phyloP scores from a whole-genome alignment of 371 early-diverging fungal genomes.

The Haplosporangium sp. region DNA sequence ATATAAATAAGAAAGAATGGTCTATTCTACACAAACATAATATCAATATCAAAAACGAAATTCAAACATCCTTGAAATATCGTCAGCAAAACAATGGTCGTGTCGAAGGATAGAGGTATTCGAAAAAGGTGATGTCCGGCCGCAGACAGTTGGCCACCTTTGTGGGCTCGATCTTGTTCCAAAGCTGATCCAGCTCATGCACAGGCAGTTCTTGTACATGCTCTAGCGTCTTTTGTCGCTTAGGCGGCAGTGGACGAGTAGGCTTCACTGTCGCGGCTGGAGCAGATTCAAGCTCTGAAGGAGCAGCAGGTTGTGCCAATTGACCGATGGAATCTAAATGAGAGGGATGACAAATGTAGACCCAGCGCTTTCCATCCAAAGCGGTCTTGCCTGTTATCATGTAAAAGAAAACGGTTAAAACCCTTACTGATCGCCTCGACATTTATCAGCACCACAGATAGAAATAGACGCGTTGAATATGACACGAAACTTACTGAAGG shows the following conservation, averaged over 20 bases:
- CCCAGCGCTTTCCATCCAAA: slow-evolving; percentile 43
- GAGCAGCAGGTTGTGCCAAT: neutral
- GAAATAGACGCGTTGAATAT: neutral
- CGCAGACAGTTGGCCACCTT: slow-evolving; percentile 22
- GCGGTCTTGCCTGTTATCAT: slow-evolving; percentile 39
- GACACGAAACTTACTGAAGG: slow-evolving; percentile 39
- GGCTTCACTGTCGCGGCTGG: neutral
- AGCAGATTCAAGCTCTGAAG: neutral
- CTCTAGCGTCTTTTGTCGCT: slow-evolving; percentile 41
- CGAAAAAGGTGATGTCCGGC: slow-evolving; percentile 54
- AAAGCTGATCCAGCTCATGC: slow-evolving; percentile 40
- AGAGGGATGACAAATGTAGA: slow-evolving; percentile 51
- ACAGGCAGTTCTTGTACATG: slow-evolving; percentile 50
- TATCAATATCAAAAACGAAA: no score
- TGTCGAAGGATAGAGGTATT: slow-evolving; percentile 51
- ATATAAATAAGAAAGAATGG: no score
- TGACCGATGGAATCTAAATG: slow-evolving; percentile 48
- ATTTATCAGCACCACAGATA: neutral
- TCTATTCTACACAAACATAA: no score
- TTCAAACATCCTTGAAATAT: no score
- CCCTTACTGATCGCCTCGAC: no score
- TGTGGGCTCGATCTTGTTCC: slow-evolving; percentile 40
- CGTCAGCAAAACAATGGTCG: slow-evolving; percentile 19
- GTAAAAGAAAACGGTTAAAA: neutral
- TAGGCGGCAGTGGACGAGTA: slow-evolving; percentile 19